Conservation (phyloP, 148 eudicot genomes). For the Nyssa sinensis region DNA sequence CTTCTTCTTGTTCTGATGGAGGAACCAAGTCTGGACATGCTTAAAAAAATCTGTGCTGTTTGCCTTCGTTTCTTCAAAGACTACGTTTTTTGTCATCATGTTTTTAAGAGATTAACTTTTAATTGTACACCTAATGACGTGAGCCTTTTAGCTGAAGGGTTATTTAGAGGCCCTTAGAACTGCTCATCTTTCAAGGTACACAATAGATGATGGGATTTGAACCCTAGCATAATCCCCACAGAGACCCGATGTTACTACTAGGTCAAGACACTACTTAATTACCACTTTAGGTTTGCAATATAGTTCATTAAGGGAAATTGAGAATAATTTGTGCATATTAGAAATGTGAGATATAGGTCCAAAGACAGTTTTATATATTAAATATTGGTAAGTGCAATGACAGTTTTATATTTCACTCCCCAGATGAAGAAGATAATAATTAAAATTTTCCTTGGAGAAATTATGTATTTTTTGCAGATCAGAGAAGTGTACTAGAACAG, state of each 20-base stretch:
- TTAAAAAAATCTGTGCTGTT: not conserved
- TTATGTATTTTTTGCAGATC: not conserved
- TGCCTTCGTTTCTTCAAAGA: not conserved
- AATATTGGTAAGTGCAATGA: too few relatives aligned
- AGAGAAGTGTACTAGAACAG: not conserved
- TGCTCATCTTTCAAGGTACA: not conserved
- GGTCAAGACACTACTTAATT: too few relatives aligned
- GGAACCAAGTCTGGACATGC: not conserved
- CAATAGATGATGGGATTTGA: too few relatives aligned
- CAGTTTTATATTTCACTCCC: too few relatives aligned
- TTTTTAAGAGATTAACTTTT: not conserved
- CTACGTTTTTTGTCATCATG: not conserved
- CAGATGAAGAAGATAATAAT: too few relatives aligned
- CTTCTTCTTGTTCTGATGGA: not conserved
- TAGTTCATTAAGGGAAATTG: not conserved
- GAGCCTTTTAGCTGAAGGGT: constrained; percentile 1
- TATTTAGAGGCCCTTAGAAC: constrained; percentile 1
- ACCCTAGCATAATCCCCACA: too few relatives aligned
- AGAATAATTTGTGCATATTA: too few relatives aligned
- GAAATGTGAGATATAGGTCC: too few relatives aligned
- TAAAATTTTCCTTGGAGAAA: not conserved
- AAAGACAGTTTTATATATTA: too few relatives aligned
- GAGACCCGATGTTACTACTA: too few relatives aligned
- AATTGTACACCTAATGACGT: not conserved
- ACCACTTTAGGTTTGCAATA: not conserved